Evolutionary conservation across 2,329 filamentous ascomycete genomes (phyloP).

Genomic region (Aureobasidium vineae): DNA sequence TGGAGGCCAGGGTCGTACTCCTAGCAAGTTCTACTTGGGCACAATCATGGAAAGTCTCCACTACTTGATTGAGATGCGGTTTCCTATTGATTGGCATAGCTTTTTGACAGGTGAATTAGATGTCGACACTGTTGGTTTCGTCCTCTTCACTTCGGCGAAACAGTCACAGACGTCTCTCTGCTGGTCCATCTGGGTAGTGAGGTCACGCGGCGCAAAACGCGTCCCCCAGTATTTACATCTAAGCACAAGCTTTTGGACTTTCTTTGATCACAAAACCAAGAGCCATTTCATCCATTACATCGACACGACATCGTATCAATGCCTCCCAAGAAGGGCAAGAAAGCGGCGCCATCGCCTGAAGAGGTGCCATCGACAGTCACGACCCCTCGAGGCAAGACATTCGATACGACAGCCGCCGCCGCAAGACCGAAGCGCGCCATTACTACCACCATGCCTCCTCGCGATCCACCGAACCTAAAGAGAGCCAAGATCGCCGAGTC

Average conservation of each 20-base stretch:
- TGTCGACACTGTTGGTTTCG: no score
- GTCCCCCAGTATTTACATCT: slow-evolving; percentile 19
- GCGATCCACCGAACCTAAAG: slow-evolving; percentile 20
- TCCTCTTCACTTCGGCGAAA: no score
- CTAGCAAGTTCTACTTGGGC: not conserved
- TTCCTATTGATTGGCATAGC: no score
- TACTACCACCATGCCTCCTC: slow-evolving; percentile 11
- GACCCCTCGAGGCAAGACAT: slow-evolving; percentile 32
- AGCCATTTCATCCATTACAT: not conserved
- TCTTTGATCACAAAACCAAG: not conserved
- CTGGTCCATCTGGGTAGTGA: not conserved
- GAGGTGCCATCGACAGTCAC: slow-evolving; percentile 30
- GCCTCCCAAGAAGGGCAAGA: slow-evolving; percentile 26
- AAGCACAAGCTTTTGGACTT: slow-evolving; percentile 9
- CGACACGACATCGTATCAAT: slow-evolving; percentile 9
- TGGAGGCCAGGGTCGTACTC: not conserved
- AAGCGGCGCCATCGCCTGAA: not conserved
- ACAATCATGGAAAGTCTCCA: no score
- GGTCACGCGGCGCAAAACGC: slow-evolving; percentile 8
- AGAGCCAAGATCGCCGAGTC: slow-evolving; percentile 8
- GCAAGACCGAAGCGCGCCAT: slow-evolving; percentile 26
- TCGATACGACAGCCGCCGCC: slow-evolving; percentile 34
- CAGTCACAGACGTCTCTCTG: not conserved
- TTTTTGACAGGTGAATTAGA: no score
- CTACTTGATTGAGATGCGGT: no score